Evolutionary conservation across 148 eudicot species (phyloP).

Genomic region (Vaccinium macrocarpon): DNA sequence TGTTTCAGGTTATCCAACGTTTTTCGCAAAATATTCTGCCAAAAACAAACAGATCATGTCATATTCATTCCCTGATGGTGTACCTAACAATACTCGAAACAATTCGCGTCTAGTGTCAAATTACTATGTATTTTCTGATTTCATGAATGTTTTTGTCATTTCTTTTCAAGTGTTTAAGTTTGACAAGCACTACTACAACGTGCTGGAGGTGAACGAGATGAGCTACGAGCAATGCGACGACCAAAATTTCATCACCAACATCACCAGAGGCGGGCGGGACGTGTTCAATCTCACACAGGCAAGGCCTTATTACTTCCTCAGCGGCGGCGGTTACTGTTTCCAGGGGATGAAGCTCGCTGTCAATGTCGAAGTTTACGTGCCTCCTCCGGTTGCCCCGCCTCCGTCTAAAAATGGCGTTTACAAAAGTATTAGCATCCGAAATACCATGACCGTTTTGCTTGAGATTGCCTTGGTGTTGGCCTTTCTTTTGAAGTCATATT

Average conservation of each 20-base stretch:
- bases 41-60: not conserved
- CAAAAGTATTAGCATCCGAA: not conserved
- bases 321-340: conserved; percentile 56
- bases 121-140: too few relatives aligned
- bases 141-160: too few relatives aligned
- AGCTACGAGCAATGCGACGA: conserved; percentile 40
- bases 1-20: not conserved
- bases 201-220: conserved; percentile 63
- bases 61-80: not conserved
- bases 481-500: not conserved
- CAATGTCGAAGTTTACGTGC: conserved; percentile 25
- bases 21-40: not conserved
- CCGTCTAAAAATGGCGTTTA: conserved; percentile 20
- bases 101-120: too few relatives aligned
- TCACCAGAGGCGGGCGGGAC: conserved; percentile 54
- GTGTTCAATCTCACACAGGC: conserved; percentile 42
- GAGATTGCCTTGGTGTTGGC: not conserved
- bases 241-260: conserved; percentile 37
- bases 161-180: conserved; percentile 39
- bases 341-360: conserved; percentile 55
- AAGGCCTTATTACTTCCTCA: conserved; percentile 49
- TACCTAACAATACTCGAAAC: not conserved
- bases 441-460: not conserved
- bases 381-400: conserved; percentile 25
- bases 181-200: conserved; percentile 44